Evolutionary conservation across 1,284 basidiomycete species (phyloP).

Genomic region (Taiwanofungus camphoratus): DNA sequence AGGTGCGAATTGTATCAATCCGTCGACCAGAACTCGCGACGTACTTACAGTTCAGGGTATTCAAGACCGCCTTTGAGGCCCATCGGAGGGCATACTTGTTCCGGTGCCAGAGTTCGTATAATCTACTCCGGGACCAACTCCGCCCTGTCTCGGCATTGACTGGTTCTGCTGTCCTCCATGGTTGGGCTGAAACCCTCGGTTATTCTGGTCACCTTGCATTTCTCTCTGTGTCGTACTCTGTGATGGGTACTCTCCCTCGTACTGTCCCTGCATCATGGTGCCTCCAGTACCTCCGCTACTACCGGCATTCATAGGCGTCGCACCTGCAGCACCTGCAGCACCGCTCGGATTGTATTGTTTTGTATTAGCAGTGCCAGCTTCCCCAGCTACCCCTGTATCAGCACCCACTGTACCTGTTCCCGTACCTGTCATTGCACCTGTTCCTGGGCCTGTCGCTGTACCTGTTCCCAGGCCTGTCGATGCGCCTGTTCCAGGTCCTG

Average conservation of each 20-base stretch:
- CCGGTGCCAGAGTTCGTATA: conserved; percentile 1
- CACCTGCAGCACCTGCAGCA: conserved; percentile 1
- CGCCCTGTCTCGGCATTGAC: conserved; percentile 1
- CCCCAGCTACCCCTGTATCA: neutral
- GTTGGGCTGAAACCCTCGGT: conserved; percentile 11
- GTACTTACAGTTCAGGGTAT: no score
- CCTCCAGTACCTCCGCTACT: conserved; percentile 1
- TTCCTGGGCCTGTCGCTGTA: neutral
- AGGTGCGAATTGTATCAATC: no score
- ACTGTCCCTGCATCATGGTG: conserved; percentile 3
- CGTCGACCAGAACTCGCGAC: no score
- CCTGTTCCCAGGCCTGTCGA: neutral
- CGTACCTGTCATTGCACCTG: neutral
- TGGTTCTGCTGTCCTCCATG: neutral
- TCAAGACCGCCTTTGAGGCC: conserved; percentile 2
- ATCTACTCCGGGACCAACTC: conserved; percentile 7
- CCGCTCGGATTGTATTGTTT: no score
- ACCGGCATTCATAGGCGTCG: neutral
- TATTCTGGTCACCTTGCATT: conserved; percentile 6
- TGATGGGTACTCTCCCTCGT: neutral
- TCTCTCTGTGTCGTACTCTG: neutral
- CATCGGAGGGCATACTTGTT: conserved; percentile 1
- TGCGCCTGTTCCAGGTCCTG: neutral
- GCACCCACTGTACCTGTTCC: neutral
- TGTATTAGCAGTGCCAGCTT: neutral